These are phyloP conservation scores for Coemansia sp. DNA, from an alignment of 371 early-diverging fungal species.

Conservation along the genomic window DNA sequence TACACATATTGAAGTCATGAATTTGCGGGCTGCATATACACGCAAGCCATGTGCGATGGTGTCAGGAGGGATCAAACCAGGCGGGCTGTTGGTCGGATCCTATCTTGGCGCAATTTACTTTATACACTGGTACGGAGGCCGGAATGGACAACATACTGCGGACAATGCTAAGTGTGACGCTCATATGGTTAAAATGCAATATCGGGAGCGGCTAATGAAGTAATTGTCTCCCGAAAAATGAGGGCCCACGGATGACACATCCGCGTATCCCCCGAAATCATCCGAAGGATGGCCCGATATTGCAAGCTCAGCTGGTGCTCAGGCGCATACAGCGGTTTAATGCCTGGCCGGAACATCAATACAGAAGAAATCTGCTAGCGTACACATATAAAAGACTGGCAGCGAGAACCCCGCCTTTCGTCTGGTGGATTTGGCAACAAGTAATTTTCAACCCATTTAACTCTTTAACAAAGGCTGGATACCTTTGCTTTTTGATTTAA, in stretches of 20 bases:
- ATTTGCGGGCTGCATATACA: too few species aligned
- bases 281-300: conserved; percentile 13
- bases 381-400: background rate
- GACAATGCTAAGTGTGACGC: conserved; percentile 7
- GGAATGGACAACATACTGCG: background rate
- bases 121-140: too few species aligned
- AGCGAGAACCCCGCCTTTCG: background rate
- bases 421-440: background rate
- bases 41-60: too few species aligned
- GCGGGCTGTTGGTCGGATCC: too few species aligned
- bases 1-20: too few species aligned
- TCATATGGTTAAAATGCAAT: conserved; percentile 12
- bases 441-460: background rate
- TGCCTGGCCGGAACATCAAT: background rate
- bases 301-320: conserved; percentile 12
- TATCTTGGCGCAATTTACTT: too few species aligned
- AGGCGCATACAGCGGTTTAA: conserved; percentile 4
- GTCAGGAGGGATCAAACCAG: too few species aligned
- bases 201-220: conserved; percentile 14
- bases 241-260: conserved; percentile 4
- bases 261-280: background rate
- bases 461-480: conserved; percentile 7
- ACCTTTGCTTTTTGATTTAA: background rate
- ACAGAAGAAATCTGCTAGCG: background rate
- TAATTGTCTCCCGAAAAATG: background rate